Conservation (phyloP, 208 protist species). For the Hexamita inflata region DNA sequence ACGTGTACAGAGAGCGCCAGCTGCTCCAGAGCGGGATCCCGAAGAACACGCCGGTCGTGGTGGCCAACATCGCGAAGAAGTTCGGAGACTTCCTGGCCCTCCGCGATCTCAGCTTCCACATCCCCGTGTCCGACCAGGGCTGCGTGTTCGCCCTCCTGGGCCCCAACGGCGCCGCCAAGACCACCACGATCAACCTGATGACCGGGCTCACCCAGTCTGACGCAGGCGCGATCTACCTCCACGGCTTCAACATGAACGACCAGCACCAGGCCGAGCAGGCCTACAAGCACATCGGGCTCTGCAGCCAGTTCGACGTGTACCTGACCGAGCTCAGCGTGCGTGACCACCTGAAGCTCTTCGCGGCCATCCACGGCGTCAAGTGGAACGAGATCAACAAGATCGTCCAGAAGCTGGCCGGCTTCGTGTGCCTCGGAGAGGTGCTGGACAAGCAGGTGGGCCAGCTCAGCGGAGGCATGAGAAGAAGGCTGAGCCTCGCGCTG, state of each 20-base stretch:
- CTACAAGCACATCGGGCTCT: slow-evolving; percentile 9
- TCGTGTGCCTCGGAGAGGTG: background rate
- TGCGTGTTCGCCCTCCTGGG: slow-evolving; percentile 43
- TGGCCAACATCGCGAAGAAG: background rate
- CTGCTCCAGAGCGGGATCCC: background rate
- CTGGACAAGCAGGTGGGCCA: background rate
- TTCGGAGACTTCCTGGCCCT: background rate
- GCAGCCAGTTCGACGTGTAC: slow-evolving; percentile 16
- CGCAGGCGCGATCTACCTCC: background rate
- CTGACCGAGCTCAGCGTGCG: slow-evolving; percentile 6
- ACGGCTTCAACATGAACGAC: background rate
- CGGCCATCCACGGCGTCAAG: background rate
- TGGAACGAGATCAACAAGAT: background rate
- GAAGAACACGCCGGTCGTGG: background rate
- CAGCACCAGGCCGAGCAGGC: background rate
- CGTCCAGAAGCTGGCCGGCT: background rate
- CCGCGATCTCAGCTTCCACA: slow-evolving; percentile 11
- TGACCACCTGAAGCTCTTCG: slow-evolving; percentile 23
- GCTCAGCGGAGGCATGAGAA: slow-evolving; percentile 54
- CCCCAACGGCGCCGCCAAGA: slow-evolving; percentile 49
- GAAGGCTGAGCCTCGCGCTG: slow-evolving; percentile 55
- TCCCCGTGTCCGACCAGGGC: slow-evolving; percentile 3
- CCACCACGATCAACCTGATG: slow-evolving; percentile 41
- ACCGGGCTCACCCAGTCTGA: background rate
- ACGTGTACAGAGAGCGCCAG: slow-evolving; percentile 7